Base-by-base conservation (phyloP, 2,329 filamentous ascomycete species). In the Sporothrix phasma region DNA sequence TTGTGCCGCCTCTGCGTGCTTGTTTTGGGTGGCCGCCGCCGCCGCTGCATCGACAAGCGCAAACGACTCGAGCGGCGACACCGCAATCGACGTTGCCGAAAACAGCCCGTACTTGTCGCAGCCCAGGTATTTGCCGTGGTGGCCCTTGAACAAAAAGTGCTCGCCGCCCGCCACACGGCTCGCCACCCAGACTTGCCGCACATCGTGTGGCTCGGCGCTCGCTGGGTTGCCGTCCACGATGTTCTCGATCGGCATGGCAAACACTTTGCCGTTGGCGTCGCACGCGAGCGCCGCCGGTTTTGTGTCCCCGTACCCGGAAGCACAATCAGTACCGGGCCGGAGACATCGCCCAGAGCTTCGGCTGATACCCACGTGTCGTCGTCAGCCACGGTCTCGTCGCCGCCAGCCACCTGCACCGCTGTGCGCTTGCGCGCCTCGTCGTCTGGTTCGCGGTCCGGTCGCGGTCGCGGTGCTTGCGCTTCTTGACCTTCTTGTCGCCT, bases 171-270 rank as follows among this genome's bases (percentile, higher is more conserved):
- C 84, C 13, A 97, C 87, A 69, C 83, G 84, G 70, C 89, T 96
- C 66, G 90, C 91, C 68, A 97, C 85, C 90, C 93, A 99, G 17
- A 99, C 94, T 78, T 97, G 92, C 66, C 93, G 82, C 66, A 97
- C 92, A 74, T 97, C 92, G 75, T 97, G 92, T 59, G 94, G 94
- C 76, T 99, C 94, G 8, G 93, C 91, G 5, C 86, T 96, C n/a
- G 81, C 75, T 3, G 90, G 84, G 72, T 96, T 88, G 29, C 81
- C 86, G 64, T 97, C 92, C 66, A 96, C 83, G 41, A 96, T 87
- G 73, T 97, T 97, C 78, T 96, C 91, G 59, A 99, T 78, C 15
- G 81, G 78, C 69, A 89, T 86, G 5, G 89, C 82, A 75, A 96
- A 99, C 17, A 97, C 88, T 72, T 89, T 90, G 65, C 94, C 94